Evolutionary conservation across 2,329 filamentous ascomycete species (phyloP).

Genomic region (Aspergillus hiratsukae): DNA sequence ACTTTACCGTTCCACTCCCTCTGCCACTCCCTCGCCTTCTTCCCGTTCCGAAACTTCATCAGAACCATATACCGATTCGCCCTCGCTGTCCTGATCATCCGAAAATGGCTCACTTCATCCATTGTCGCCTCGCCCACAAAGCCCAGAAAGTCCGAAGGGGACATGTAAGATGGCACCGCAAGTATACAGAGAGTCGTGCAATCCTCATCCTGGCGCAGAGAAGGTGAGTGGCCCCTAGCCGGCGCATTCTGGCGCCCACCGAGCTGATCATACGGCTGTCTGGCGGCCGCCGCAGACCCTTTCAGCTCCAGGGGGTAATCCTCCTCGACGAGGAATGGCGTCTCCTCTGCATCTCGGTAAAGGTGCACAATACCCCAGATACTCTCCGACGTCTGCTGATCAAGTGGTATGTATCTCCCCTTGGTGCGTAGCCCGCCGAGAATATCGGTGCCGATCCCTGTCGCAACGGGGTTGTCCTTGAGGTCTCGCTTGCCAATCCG

Average conservation of each 20-base stretch:
- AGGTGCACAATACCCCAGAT: slow-evolving; percentile 93
- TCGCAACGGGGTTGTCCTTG: slow-evolving; percentile 39
- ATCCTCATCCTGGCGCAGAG: slow-evolving; percentile 45
- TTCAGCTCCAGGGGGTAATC: slow-evolving; percentile 42
- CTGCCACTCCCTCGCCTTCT: slow-evolving; percentile 73
- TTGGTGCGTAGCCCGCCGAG: slow-evolving; percentile 71
- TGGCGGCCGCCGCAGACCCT: slow-evolving; percentile 33
- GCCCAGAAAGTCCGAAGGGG: slow-evolving; percentile 81
- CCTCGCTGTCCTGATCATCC: slow-evolving; percentile 84
- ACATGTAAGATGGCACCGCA: slow-evolving; percentile 90
- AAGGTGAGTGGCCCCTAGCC: slow-evolving; percentile 13
- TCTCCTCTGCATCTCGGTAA: slow-evolving; percentile 79
- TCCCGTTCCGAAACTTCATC: slow-evolving; percentile 81
- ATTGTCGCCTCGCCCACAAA: slow-evolving; percentile 87
- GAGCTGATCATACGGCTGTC: slow-evolving; percentile 22
- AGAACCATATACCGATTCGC: slow-evolving; percentile 93
- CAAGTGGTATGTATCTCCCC: slow-evolving; percentile 69
- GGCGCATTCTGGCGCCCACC: slow-evolving; percentile 14
- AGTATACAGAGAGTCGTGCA: slow-evolving; percentile 90
- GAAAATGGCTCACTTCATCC: slow-evolving; percentile 83
- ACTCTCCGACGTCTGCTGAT: slow-evolving; percentile 67
- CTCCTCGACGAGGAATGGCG: slow-evolving; percentile 51
- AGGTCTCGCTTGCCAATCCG: slow-evolving; percentile 19
- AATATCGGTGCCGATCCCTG: slow-evolving; percentile 48
- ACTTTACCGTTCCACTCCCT: slow-evolving; percentile 86